Evolutionary conservation across 1,284 basidiomycete species (phyloP).

Genomic region (Porodaedalea pini): DNA sequence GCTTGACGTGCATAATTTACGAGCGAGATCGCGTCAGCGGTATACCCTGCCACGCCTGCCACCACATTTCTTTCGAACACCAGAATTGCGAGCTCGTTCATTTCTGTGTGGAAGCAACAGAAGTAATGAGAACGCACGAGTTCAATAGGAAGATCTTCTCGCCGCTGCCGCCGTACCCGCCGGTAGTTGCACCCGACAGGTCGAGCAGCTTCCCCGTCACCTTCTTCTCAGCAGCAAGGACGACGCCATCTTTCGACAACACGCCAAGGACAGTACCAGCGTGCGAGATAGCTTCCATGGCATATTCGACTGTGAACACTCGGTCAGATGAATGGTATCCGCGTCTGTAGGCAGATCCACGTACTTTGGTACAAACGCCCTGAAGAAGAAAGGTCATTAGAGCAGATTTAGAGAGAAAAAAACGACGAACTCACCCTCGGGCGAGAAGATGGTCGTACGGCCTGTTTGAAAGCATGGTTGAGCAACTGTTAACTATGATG

Average conservation of each 20-base stretch:
- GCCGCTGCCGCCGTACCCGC: constrained; percentile 88
- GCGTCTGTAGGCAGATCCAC: constrained; percentile 2
- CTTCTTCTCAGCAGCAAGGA: constrained; percentile 99
- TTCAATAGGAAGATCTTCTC: constrained; percentile 98
- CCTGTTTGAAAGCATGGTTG: constrained; percentile 41
- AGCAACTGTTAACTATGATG: constrained; percentile 3
- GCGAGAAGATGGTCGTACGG: constrained; percentile 94
- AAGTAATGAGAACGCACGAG: constrained; percentile 48
- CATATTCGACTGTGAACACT: constrained; percentile 81
- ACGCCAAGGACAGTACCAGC: constrained; percentile 94
- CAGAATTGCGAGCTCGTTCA: background rate
- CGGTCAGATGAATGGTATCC: constrained; percentile 3
- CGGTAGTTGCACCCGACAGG: constrained; percentile 78
- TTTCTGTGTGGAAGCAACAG: background rate
- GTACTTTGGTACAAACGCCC: constrained; percentile 89
- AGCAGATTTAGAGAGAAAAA: background rate
- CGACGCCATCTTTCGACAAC: constrained; percentile 93
- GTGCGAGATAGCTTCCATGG: constrained; percentile 98
- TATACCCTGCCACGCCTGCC: constrained; percentile 92
- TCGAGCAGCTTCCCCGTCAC: constrained; percentile 97
- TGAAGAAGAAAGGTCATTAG: constrained; percentile 29
- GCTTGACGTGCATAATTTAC: constrained; percentile 92
- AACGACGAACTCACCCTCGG: constrained; percentile 67
- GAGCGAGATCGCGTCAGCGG: constrained; percentile 96
- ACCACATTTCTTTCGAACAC: constrained; percentile 79